These are phyloP conservation scores for Citrus mangshanensis DNA, from an alignment of 345 rosid species.

Conservation along the genomic window DNA sequence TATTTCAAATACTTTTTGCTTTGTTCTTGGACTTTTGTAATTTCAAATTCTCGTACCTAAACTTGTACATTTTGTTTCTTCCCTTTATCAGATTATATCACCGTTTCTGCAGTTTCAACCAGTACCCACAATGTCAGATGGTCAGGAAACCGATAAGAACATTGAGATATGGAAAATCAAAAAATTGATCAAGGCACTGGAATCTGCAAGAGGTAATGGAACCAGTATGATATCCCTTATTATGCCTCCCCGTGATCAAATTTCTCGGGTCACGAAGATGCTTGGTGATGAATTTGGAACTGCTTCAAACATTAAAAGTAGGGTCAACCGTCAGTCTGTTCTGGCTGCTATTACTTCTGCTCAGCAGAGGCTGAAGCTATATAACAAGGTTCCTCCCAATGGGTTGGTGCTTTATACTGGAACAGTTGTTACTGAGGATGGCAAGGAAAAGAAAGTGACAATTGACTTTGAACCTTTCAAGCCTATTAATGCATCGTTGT, in stretches of 20 bases:
- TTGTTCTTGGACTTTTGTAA: neutral
- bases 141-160: constrained; percentile 75
- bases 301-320: constrained; percentile 90
- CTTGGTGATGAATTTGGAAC: constrained; percentile 94
- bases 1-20: neutral
- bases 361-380: constrained; percentile 87
- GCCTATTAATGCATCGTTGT: constrained; percentile 87
- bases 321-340: constrained; percentile 91
- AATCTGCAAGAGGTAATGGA: constrained; percentile 91
- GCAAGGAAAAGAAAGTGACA: constrained; percentile 91
- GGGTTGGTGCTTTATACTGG: constrained; percentile 92
- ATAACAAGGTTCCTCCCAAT: constrained; percentile 84
- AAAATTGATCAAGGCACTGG: constrained; percentile 82
- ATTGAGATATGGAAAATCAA: constrained; percentile 96
- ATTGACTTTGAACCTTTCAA: constrained; percentile 93
- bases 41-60: neutral
- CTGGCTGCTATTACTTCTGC: constrained; percentile 93
- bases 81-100: neutral
- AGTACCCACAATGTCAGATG: constrained; percentile 32
- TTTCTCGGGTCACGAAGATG: constrained; percentile 91
- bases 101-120: constrained; percentile 12
- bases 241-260: constrained; percentile 95
- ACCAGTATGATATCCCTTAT: constrained; percentile 97
- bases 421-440: constrained; percentile 76
- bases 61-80: neutral